Base-by-base conservation (phyloP, 2,329 filamentous ascomycete genomes). In the Allantophomopsis lycopodina region DNA sequence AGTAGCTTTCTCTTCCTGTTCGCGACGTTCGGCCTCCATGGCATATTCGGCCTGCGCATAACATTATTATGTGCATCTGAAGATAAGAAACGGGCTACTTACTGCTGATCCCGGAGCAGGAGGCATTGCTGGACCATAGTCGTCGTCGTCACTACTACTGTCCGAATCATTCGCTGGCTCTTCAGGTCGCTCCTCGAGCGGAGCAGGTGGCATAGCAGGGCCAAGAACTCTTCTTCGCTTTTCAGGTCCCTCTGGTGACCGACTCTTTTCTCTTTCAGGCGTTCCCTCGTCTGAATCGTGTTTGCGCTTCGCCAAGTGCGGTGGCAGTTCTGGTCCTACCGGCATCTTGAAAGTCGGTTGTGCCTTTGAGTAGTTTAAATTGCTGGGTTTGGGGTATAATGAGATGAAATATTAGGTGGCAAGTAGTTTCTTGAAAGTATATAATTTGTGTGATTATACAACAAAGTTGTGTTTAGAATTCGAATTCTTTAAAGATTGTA, bases 281-380 rank as follows among this genome's bases (percentile, higher is more conserved):
- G 42, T 39, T 28, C 51, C 50, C 21, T 54, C 60, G 37, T 64
- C 62, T 4, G 63, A 50, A 4, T 64, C 68, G 51, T 72, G 72
- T 51, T 78, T 79, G 51, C 76, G 69, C 56, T 79, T 79, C 28
- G 72, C 42, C 33, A 81, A 67, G 45, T 83, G 75, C 4, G 80
- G 69, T 11, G 83, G 82, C 17, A 87, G 58, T 44, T 77, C 66
- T 12, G 83, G 82, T 5, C 82, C 81, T 52, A 84, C 46, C 43
- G 54, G 44, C 55, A 57, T 57, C 4, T 20, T 46, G 40, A 7
- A n/a, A 17, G 30, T n/a, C 23, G 23, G 7, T 10, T 32, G 39
- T 35, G n/a, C 20, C 16, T 21, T 12, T 40, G 15, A 16, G 12
- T 17, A 32, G 15, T 36, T 23, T 15, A 18, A 7, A 11, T 33